phyloP scores from a whole-genome alignment of 2,329 filamentous ascomycete species.

The Beauveria caledonica region DNA sequence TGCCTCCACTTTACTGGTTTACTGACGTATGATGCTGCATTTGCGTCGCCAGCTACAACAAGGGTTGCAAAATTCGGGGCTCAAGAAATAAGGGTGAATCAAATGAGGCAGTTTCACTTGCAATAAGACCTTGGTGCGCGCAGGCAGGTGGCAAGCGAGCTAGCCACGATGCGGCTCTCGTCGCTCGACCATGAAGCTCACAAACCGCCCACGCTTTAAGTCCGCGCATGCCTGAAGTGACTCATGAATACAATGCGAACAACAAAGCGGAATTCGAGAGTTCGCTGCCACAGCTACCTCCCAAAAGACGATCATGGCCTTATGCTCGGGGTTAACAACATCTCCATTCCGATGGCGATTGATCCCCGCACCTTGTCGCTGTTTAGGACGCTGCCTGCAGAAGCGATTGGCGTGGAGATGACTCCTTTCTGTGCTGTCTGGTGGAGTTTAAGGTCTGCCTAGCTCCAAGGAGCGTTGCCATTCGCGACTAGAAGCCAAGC shows the following conservation, averaged over 20 bases:
- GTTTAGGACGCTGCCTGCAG: no score
- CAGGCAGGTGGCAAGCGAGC: no score
- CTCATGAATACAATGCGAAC: not conserved
- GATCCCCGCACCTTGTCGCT: no score
- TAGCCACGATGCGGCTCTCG: no score
- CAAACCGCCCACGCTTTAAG: not conserved
- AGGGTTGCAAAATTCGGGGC: no score
- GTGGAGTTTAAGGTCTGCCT: not conserved
- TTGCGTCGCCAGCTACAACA: no score
- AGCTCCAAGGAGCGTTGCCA: not conserved
- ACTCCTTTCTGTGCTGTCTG: not conserved
- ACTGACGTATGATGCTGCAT: no score
- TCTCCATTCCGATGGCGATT: not conserved
- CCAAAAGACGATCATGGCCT: no score
- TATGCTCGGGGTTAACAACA: not conserved
- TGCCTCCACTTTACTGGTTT: no score
- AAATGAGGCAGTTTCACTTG: no score
- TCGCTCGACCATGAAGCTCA: not conserved
- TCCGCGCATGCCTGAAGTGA: not conserved
- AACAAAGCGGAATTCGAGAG: not conserved
- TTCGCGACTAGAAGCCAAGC: not conserved
- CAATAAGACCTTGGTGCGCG: no score
- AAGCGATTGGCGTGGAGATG: not conserved
- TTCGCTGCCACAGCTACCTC: not conserved
- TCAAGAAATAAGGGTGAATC: no score